Evolutionary conservation across 176 grass and related monocot genomes (phyloP), one percentile per base, ranked within the genome.

Genomic region (Echinochloa phyllopogon): DNA sequence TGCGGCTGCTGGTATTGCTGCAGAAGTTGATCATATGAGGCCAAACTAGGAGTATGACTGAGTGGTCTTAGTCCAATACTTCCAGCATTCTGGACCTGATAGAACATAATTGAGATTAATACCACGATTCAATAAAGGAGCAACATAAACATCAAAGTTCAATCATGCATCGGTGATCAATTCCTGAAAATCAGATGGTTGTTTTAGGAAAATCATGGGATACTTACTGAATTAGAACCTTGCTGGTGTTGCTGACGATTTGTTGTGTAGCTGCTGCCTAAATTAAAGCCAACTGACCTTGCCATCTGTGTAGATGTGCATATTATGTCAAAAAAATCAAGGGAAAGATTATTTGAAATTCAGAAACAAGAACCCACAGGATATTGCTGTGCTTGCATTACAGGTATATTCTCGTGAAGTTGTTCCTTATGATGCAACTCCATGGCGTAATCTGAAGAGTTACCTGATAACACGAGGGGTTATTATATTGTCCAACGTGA

Each of bases 401-500:
- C 86, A 38, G 93, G 83, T 52, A 96, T 69, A 87, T 96, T 99
- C 3, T 99, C 96, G 27, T 96, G 93, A 86, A 92, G 93, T 73
- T 98, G 96, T 78, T 96, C 96, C 76, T 99, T 99, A 74, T 96
- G 96, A 92, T 94, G 93, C 82, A 99, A 84, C 86, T 99, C 96
- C 85, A 94, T 87, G 66, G 89, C 83, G 91, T 92, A 96, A 81
- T 99, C 93, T 65, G 93, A 84, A 66, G 77, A 87, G 83, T 88
- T 83, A 83, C 96, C 96, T 96, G 86, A 79, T 68, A 69, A 74
- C 61, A 75, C 4, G 37, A 88, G 63, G 58, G 41, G 76, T 81
- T 47, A 82, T 77, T 43, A 70, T 17, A 45, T 24, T 63, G 21
- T 18, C 43, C 25, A 82, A 77, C 4, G 68, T 58, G 56, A 24